Evolutionary conservation across 2,329 filamentous ascomycete species (phyloP).

Genomic region (Fusarium sp.): DNA sequence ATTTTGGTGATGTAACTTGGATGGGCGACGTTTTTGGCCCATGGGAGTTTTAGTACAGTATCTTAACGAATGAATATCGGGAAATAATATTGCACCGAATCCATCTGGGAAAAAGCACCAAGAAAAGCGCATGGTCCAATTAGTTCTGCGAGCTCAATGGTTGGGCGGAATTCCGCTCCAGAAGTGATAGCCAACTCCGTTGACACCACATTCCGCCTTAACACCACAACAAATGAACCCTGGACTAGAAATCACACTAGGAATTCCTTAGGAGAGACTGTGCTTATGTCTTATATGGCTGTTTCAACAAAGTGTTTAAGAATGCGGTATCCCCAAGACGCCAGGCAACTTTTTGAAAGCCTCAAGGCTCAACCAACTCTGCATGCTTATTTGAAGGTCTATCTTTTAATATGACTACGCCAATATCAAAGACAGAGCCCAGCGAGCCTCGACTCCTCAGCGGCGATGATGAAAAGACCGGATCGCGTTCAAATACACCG

Average conservation of each 20-base stretch:
- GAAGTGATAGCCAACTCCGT: conserved; percentile 15
- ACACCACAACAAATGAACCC: conserved; percentile 2
- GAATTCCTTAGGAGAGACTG: neutral
- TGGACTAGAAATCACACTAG: conserved; percentile 2
- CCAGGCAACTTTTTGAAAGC: neutral
- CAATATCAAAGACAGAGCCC: neutral
- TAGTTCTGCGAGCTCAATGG: neutral
- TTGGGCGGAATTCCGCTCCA: conserved; percentile 17
- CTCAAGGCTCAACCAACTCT: neutral
- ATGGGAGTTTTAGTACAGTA: conserved; percentile 45
- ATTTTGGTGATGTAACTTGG: conserved; percentile 49
- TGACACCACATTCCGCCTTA: conserved; percentile 16
- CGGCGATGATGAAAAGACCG: conserved; percentile 5
- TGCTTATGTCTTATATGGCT: conserved; percentile 2
- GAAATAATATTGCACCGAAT: neutral
- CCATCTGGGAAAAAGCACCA: neutral
- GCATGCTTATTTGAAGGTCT: neutral
- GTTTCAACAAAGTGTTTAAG: conserved; percentile 10
- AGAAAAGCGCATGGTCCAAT: neutral
- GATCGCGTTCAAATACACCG: conserved; percentile 19
- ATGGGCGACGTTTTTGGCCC: conserved; percentile 51
- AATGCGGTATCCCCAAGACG: conserved; percentile 5
- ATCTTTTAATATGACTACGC: neutral
- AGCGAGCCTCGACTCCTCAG: neutral
- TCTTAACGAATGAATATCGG: neutral